Base-by-base conservation (phyloP, 257 asterid genomes). In the Primulina tabacum region DNA sequence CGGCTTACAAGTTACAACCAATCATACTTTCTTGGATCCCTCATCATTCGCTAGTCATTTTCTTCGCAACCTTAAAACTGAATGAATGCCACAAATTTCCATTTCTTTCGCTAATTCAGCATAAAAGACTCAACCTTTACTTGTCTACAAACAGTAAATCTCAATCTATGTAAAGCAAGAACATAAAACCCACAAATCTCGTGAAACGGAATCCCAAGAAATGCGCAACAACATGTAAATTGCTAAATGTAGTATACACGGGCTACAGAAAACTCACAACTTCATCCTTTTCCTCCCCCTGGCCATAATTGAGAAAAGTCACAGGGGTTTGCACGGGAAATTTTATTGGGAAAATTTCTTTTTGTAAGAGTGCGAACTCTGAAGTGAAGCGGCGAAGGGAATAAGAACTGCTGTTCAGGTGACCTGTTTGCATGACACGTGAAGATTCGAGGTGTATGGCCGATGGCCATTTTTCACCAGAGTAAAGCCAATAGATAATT, bases 221-320 rank as follows among this genome's bases (percentile, higher is more conserved):
- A 64, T 35, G 35, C 17, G 34, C 5, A 8, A 10, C 69, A 64
- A 20, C 53, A 53, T 17, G 20, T 56, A 4, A 14, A 65, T 17
- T 53, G 59, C 37, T 57, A 67, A 67, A 20, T 71, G 67, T 3
- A 67, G 40, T 62, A 43, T 3, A 30, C 50, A 64, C 4, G 2
- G 69, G 55, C 47, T 17, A 6, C 47, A 63, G 43, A 64, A 64
- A 53, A 38, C 92, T 83, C 66, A 86, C 95, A 73, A 71, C 76
- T 76, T 84, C 78, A 84, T 64, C 69, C 74, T 83, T 60, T 84
- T 84, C 55, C 85, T 69, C 69, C 85, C 80, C 28, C 88, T 74
- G 63, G 86, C 83, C 92, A 84, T 86, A 70, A 64, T 60, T 43
- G 57, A 18, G 11, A 53, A 3, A 74, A 58, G 68, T 76, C 80